A percentile compares a stretch with the other conserved stretches of the same genome.
These are phyloP conservation scores for Artemisia princeps DNA, from an alignment of 140 eudicot species.

Conservation along the genomic window DNA sequence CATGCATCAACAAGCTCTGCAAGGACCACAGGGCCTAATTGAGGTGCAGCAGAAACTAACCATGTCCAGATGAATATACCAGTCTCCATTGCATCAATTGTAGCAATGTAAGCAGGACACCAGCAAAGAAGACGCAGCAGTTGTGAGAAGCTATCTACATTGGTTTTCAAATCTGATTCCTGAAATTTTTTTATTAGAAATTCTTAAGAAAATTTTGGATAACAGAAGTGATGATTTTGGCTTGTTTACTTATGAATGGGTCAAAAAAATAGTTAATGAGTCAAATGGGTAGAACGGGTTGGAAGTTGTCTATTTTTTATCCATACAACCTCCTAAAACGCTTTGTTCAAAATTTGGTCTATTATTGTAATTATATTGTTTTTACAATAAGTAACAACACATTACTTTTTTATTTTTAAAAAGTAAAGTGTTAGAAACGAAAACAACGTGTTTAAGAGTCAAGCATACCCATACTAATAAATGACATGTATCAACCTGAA, in stretches of 20 bases:
- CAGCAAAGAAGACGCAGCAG: slow-evolving; percentile 98
- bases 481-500: no score
- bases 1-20: slow-evolving; percentile 99
- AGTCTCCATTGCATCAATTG: slow-evolving; percentile 92
- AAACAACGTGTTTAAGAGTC: no score
- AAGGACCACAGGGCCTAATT: slow-evolving; percentile 77
- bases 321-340: slow-evolving; percentile 14
- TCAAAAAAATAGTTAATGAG: not conserved
- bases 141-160: slow-evolving; percentile 79
- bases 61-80: slow-evolving; percentile 97
- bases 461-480: not conserved
- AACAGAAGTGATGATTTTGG: not conserved
- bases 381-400: no score
- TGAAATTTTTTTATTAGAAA: slow-evolving; percentile 25
- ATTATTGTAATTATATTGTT: no score
- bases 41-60: slow-evolving; percentile 99
- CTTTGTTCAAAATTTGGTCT: not conserved
- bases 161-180: slow-evolving; percentile 78
- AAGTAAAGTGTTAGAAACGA: no score
- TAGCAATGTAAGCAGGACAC: slow-evolving; percentile 96
- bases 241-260: not conserved
- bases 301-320: not conserved
- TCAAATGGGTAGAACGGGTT: not conserved
- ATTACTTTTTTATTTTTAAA: no score
- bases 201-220: slow-evolving; percentile 1